Evolutionary conservation across 208 protist species (phyloP).

Genomic region (Phytomonas sp.): DNA sequence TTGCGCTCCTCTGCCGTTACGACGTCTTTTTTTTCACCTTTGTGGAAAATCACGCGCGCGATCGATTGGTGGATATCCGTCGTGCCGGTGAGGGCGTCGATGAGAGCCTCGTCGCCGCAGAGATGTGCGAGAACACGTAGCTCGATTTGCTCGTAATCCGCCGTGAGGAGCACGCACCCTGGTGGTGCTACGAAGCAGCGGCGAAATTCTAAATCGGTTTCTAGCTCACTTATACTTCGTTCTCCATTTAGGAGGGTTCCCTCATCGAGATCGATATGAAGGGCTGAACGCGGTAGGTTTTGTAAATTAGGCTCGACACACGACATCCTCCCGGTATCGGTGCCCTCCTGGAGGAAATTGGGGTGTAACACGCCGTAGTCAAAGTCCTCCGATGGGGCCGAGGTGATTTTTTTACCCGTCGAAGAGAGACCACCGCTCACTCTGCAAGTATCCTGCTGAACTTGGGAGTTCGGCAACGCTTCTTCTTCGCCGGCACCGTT

Average conservation of each 20-base stretch:
- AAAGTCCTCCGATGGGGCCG: slow-evolving; percentile 1
- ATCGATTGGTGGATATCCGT: slow-evolving; percentile 75
- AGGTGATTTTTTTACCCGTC: too few species aligned
- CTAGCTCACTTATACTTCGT: not conserved
- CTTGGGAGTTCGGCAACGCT: not conserved
- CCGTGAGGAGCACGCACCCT: slow-evolving; percentile 50
- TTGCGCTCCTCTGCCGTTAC: slow-evolving; percentile 64
- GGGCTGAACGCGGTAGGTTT: slow-evolving; percentile 61
- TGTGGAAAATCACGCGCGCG: slow-evolving; percentile 70
- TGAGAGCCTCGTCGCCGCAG: slow-evolving; percentile 50
- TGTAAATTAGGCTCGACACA: slow-evolving; percentile 88
- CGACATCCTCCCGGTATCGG: slow-evolving; percentile 84
- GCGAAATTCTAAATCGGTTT: slow-evolving; percentile 53
- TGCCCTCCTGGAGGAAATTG: slow-evolving; percentile 84
- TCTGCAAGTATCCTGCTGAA: too few species aligned
- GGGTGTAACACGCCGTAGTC: slow-evolving; percentile 43
- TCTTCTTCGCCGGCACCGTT: not conserved
- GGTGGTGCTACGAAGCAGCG: slow-evolving; percentile 66
- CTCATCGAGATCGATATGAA: not conserved
- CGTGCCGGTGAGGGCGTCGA: slow-evolving; percentile 49
- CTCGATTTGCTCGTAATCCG: slow-evolving; percentile 91
- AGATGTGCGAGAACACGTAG: slow-evolving; percentile 87
- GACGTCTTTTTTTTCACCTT: too few species aligned
- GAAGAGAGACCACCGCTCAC: too few species aligned
- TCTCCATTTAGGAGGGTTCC: not conserved